A percentile compares a stretch with the other conserved stretches of the same genome.
Conservation (phyloP, 306 rosid species). For the Hippophae rhamnoides region DNA sequence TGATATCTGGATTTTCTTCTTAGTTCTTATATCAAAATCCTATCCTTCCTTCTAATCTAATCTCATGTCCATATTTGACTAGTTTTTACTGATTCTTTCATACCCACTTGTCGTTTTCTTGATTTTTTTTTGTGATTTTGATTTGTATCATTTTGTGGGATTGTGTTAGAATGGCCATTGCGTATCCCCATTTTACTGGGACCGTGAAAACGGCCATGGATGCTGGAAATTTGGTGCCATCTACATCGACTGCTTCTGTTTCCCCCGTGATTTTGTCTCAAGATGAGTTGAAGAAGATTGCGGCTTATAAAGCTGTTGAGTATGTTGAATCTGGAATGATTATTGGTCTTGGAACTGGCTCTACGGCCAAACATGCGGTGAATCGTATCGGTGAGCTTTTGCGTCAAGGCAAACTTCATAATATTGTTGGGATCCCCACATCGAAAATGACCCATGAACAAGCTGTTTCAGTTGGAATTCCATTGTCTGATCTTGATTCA, state of each 20-base stretch:
- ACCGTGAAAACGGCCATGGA: slow-evolving; percentile 53
- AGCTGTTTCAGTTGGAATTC: slow-evolving; percentile 61
- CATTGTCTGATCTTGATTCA: slow-evolving; percentile 62
- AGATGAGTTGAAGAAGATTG: slow-evolving; percentile 78
- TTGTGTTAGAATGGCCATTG: slow-evolving; percentile 34
- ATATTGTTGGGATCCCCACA: slow-evolving; percentile 70
- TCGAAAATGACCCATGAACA: slow-evolving; percentile 66
- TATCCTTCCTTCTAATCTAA: background rate
- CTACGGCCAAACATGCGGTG: slow-evolving; percentile 79
- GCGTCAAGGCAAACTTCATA: slow-evolving; percentile 50
- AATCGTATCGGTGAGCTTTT: slow-evolving; percentile 71
- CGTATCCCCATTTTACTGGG: slow-evolving; percentile 41
- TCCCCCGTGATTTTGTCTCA: slow-evolving; percentile 49
- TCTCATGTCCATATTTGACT: background rate
- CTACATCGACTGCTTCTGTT: slow-evolving; percentile 28
- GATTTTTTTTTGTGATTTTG: background rate
- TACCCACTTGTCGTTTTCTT: background rate
- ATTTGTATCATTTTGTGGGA: background rate
- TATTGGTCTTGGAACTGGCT: slow-evolving; percentile 78
- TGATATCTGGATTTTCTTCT: background rate
- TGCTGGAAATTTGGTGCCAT: slow-evolving; percentile 38
- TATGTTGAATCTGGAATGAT: slow-evolving; percentile 83
- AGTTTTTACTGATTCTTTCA: background rate
- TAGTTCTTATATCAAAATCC: background rate
- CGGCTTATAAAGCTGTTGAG: slow-evolving; percentile 86